These are phyloP conservation scores for Quercus cerris DNA, from an alignment of 306 rosid genomes.

Conservation along the genomic window DNA sequence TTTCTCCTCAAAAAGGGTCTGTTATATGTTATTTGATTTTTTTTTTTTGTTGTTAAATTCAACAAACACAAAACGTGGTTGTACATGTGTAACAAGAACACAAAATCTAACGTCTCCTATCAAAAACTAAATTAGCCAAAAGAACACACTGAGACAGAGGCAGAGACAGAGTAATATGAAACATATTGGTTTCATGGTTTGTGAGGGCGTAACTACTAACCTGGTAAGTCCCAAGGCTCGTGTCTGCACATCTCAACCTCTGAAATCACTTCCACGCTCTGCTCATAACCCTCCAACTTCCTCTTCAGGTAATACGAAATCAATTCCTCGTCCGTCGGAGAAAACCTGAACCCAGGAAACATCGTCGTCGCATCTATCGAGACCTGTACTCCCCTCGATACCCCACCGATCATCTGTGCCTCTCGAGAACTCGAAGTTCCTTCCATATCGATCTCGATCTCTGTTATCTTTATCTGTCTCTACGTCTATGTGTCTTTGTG, in stretches of 20 bases:
- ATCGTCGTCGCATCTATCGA: conserved; percentile 63
- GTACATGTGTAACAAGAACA: no score
- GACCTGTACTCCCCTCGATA: conserved; percentile 54
- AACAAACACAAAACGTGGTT: no score
- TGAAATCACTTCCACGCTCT: conserved; percentile 68
- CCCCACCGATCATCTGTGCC: conserved; percentile 15
- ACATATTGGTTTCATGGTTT: no score
- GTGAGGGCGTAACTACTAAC: conserved; percentile 16
- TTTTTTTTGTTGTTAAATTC: no score
- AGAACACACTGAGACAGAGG: not conserved
- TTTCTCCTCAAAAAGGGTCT: no score
- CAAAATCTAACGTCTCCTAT: not conserved
- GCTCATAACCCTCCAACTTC: conserved; percentile 57
- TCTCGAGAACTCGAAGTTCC: not conserved
- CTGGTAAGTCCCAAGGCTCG: conserved; percentile 98
- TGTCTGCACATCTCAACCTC: conserved; percentile 76
- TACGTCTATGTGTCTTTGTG: not conserved
- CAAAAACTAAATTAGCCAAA: not conserved
- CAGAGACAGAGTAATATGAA: not conserved
- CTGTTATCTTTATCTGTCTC: no score
- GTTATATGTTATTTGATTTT: no score
- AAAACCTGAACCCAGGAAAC: conserved; percentile 96
- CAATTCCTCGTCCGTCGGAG: conserved; percentile 90
- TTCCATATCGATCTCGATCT: not conserved
- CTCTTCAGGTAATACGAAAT: conserved; percentile 74